phyloP scores from a whole-genome alignment of 768 basidiomycete species.

The Tricholoma flavovirens region DNA sequence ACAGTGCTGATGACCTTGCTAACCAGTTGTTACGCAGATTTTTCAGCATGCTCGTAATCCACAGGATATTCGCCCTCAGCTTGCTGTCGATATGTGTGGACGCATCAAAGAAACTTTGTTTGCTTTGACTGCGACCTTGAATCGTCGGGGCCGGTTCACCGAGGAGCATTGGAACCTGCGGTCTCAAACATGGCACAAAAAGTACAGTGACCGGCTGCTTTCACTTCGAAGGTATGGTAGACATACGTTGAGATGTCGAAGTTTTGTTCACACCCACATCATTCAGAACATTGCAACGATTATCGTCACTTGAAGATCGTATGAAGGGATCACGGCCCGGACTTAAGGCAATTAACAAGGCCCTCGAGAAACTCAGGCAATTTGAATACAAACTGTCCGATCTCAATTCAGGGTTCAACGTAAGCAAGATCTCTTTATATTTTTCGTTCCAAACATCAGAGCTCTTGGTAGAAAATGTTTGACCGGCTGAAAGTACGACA shows the following conservation, averaged over 20 bases:
- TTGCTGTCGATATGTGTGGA: slow-evolving; percentile 25
- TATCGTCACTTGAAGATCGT: background rate
- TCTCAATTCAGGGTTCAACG: slow-evolving; percentile 31
- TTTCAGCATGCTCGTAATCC: background rate
- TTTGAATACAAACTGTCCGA: slow-evolving; percentile 34
- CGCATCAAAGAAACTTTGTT: slow-evolving; percentile 23
- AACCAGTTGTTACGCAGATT: background rate
- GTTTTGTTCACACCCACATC: background rate
- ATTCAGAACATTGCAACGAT: background rate
- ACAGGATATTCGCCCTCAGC: slow-evolving; percentile 16
- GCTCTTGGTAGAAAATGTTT: slow-evolving; percentile 14
- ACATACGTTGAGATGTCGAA: background rate
- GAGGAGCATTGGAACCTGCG: slow-evolving; percentile 29
- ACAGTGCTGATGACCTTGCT: background rate
- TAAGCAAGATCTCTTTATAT: slow-evolving; percentile 13
- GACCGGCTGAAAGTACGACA: slow-evolving; percentile 29
- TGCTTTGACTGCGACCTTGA: slow-evolving; percentile 19
- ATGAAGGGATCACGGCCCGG: background rate
- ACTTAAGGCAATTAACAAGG: slow-evolving; percentile 5
- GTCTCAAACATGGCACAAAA: slow-evolving; percentile 27
- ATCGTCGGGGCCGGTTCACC: slow-evolving; percentile 20
- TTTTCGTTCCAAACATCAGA: background rate
- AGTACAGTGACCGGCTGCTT: slow-evolving; percentile 25
- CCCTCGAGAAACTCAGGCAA: slow-evolving; percentile 29
- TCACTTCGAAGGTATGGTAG: slow-evolving; percentile 29